phyloP scores from a whole-genome alignment of 2,329 filamentous ascomycete species.

The Sclerotinia nivalis region DNA sequence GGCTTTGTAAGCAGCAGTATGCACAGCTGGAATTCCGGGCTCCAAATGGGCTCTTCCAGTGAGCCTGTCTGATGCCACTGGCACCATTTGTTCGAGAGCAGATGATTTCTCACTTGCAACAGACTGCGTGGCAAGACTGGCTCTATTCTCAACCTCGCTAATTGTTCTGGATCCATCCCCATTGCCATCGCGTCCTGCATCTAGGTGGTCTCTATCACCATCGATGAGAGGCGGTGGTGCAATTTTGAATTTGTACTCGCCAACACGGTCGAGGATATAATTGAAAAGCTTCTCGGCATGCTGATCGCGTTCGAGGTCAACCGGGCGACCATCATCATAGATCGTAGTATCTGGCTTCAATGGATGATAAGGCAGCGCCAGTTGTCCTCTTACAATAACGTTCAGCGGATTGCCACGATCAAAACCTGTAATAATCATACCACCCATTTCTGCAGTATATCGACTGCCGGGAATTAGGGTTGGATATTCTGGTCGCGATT shows the following conservation, averaged over 20 bases:
- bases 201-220: conserved; percentile 79
- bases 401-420: conserved; percentile 94
- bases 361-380: conserved; percentile 82
- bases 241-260: conserved; percentile 82
- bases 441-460: conserved; percentile 92
- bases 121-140: conserved; percentile 58
- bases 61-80: conserved; percentile 65
- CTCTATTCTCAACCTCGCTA: conserved; percentile 66
- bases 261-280: conserved; percentile 88
- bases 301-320: conserved; percentile 75
- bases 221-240: conserved; percentile 70
- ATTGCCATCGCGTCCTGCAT: conserved; percentile 76
- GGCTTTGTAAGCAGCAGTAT: conserved; percentile 75
- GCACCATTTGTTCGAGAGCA: conserved; percentile 53
- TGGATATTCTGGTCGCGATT: conserved; percentile 59
- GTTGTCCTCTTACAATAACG: conserved; percentile 83
- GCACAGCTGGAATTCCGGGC: conserved; percentile 65
- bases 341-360: conserved; percentile 80
- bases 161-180: conserved; percentile 72
- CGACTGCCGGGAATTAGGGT: conserved; percentile 56
- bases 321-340: conserved; percentile 79
- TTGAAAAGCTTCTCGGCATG: conserved; percentile 92
- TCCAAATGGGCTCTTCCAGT: conserved; percentile 74
- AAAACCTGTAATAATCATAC: conserved; percentile 97
- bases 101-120: conserved; percentile 42